A percentile compares a stretch with the other conserved stretches of the same genome.
Evolutionary conservation across 495 filamentous ascomycete genomes (phyloP).

Genomic region (Massariosphaeria phaeospora): DNA sequence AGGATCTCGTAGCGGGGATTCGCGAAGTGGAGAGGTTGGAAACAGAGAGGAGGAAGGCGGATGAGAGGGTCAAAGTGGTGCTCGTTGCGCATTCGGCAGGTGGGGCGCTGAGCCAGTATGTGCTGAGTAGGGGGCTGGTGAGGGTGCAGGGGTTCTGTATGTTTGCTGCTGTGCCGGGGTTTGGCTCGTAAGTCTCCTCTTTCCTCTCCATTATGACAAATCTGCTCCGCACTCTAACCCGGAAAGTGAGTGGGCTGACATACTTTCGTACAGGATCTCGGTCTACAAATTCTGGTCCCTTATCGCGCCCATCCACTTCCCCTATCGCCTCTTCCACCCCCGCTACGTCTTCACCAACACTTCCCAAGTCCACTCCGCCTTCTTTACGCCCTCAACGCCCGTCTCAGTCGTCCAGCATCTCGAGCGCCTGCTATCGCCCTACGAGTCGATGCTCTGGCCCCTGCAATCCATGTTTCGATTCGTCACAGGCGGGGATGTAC

Average conservation of each 20-base stretch:
- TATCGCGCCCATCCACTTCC: conserved; percentile 44
- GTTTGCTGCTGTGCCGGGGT: conserved; percentile 42
- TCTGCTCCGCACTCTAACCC: too few relatives aligned
- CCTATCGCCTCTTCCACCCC: conserved; percentile 45
- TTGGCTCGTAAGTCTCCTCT: conserved; percentile 38
- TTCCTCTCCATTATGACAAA: not conserved
- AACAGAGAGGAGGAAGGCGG: conserved; percentile 21
- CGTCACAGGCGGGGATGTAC: conserved; percentile 37
- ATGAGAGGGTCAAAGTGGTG: conserved; percentile 36
- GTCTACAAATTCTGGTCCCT: conserved; percentile 46
- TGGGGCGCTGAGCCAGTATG: conserved; percentile 45
- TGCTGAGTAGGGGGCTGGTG: conserved; percentile 40
- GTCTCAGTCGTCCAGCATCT: conserved; percentile 36
- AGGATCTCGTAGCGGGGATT: conserved; percentile 43
- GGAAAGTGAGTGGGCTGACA: not conserved
- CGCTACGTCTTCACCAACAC: conserved; percentile 48
- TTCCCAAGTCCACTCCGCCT: conserved; percentile 40
- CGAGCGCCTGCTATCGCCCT: conserved; percentile 39
- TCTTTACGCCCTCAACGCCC: conserved; percentile 42
- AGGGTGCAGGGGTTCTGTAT: conserved; percentile 43
- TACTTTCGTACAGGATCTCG: conserved; percentile 30
- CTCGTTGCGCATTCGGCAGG: conserved; percentile 48
- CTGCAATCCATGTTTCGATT: conserved; percentile 44
- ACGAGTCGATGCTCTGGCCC: conserved; percentile 47
- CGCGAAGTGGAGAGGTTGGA: conserved; percentile 32